Percentiles rank a stretch among this genome's conserved stretches.
Conservation (phyloP, 2,329 filamentous ascomycete genomes). For the Bipolaris sorokiniana region DNA sequence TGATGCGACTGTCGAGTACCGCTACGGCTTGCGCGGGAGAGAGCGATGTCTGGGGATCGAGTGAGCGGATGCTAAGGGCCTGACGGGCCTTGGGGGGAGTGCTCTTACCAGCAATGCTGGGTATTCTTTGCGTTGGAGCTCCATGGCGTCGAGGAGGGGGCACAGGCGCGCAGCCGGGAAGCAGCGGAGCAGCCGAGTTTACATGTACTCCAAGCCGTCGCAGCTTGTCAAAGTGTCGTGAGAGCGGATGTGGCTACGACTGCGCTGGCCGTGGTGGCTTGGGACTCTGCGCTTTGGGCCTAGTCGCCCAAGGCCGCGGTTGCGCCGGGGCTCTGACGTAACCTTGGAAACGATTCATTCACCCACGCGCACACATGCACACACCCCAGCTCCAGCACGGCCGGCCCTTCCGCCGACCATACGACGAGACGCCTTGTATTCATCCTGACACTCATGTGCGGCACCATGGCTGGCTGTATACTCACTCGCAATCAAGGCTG, state of each 20-base stretch:
- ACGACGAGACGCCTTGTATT: not conserved
- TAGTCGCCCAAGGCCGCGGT: constrained; percentile 21
- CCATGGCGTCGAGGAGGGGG: constrained; percentile 49
- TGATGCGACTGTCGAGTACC: constrained; percentile 84
- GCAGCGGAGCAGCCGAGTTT: constrained; percentile 26
- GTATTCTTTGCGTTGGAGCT: constrained; percentile 86
- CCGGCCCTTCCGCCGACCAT: not conserved
- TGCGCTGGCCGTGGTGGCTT: constrained; percentile 40
- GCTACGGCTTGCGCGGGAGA: constrained; percentile 81
- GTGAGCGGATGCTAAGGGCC: constrained; percentile 37
- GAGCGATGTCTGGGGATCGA: constrained; percentile 69
- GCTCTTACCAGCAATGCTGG: constrained; percentile 83
- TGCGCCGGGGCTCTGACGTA: constrained; percentile 27
- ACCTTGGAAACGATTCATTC: constrained; percentile 15
- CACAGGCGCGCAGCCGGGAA: constrained; percentile 38
- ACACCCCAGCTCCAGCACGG: not conserved
- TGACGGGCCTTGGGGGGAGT: constrained; percentile 13
- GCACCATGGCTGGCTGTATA: constrained; percentile 3
- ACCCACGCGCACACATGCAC: too few species aligned
- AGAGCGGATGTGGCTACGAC: constrained; percentile 40
- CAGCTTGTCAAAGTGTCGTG: constrained; percentile 38
- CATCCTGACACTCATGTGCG: constrained; percentile 4
- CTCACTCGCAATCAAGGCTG: not conserved
- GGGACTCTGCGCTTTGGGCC: constrained; percentile 30
- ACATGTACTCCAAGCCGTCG: constrained; percentile 38